Conservation (phyloP, 179 eudicot species). For the Spinacia oleracea region DNA sequence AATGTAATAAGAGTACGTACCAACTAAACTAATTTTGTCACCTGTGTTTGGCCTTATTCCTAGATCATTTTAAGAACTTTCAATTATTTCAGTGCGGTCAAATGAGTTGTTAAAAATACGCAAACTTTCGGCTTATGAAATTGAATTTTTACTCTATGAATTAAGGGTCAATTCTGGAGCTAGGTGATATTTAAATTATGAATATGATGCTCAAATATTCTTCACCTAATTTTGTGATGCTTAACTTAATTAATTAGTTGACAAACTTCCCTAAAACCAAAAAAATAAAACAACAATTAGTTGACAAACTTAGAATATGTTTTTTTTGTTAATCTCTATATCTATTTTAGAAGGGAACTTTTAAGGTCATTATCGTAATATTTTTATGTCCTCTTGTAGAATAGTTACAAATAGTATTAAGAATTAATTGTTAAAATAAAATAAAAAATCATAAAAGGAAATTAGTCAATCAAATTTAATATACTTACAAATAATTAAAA, state of each 20-base stretch:
- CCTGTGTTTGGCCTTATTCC: conserved; percentile 2
- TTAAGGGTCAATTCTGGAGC: conserved; percentile 1
- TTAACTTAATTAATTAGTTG: too few relatives aligned
- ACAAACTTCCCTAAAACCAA: too few relatives aligned
- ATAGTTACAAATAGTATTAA: too few relatives aligned
- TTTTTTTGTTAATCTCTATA: too few relatives aligned
- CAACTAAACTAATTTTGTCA: conserved; percentile 11
- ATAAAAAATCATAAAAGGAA: too few relatives aligned
- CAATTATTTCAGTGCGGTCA: conserved; percentile 13
- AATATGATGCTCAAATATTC: not conserved
- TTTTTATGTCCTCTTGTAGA: too few relatives aligned
- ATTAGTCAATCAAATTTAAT: too few relatives aligned
- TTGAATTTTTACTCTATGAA: not conserved
- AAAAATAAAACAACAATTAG: too few relatives aligned
- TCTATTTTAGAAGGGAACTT: too few relatives aligned
- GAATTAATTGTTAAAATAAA: too few relatives aligned
- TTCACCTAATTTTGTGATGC: not conserved
- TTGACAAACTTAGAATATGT: not conserved
- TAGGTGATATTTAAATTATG: not conserved
- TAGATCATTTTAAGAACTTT: not conserved
- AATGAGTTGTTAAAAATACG: conserved; percentile 11
- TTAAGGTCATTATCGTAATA: too few relatives aligned
- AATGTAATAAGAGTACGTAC: not conserved
- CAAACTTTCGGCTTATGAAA: conserved; percentile 28
- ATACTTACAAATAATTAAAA: too few relatives aligned